These are phyloP conservation scores for Evernia prunastri DNA, from an alignment of 495 filamentous ascomycete genomes.

Conservation along the genomic window DNA sequence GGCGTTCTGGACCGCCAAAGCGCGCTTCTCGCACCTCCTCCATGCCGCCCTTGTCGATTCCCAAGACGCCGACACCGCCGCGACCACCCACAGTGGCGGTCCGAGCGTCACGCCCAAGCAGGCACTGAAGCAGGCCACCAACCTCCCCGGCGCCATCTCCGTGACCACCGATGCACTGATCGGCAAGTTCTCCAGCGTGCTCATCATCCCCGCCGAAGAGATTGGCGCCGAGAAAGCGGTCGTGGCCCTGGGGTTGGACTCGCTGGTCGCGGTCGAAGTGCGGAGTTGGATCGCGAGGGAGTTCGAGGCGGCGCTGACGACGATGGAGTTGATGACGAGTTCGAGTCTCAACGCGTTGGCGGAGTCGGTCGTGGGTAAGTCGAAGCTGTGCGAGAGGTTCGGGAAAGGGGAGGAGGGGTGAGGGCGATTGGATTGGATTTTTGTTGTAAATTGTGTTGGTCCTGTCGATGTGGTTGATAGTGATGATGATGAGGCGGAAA, in stretches of 20 bases:
- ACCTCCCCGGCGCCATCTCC: slow-evolving; percentile 23
- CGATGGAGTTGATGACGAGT: slow-evolving; percentile 40
- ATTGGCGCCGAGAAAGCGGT: slow-evolving; percentile 37
- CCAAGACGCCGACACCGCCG: too few species aligned
- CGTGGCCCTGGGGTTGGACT: slow-evolving; percentile 47
- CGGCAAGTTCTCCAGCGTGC: slow-evolving; percentile 30
- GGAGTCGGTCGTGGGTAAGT: slow-evolving; percentile 3
- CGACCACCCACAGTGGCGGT: too few species aligned
- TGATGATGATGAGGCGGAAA: too few species aligned
- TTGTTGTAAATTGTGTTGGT: too few species aligned
- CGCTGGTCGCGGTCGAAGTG: slow-evolving; percentile 51
- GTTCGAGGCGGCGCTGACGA: slow-evolving; percentile 36
- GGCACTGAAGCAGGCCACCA: slow-evolving; percentile 18
- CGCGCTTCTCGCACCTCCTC: slow-evolving; percentile 39
- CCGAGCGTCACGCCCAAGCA: not conserved
- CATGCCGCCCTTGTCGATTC: not conserved
- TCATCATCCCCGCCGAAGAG: slow-evolving; percentile 36
- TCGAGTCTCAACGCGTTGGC: slow-evolving; percentile 12
- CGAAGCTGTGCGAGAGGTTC: too few species aligned
- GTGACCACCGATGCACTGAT: slow-evolving; percentile 29
- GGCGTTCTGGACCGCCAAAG: slow-evolving; percentile 41
- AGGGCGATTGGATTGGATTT: too few species aligned
- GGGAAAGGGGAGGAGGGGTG: too few species aligned
- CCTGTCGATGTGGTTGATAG: too few species aligned
- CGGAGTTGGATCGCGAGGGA: slow-evolving; percentile 48